Evolutionary conservation across 202 grass and related monocot genomes (phyloP), one percentile per base, ranked within the genome.

Genomic region (Zoysia matrella): DNA sequence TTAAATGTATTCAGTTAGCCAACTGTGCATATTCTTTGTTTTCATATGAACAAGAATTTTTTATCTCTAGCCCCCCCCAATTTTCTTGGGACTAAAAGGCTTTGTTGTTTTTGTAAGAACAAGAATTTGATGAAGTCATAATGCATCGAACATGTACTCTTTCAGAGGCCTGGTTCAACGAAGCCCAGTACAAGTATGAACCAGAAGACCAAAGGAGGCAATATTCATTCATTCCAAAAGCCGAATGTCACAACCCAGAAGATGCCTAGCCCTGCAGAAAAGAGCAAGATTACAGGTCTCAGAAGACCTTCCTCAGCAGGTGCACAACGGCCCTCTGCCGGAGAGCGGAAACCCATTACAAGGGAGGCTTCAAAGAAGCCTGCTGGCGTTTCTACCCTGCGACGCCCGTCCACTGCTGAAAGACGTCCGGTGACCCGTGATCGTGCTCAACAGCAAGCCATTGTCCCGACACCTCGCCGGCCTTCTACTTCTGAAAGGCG

Each of bases 221-320:
- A 11, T 47, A 66, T 75, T 50, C 48, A 8, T 9, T 65, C 80
- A 80, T 60, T 77, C 43, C 74, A 77, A 73, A 82, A 82, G 66
- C 5, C 71, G 43, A 92, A 72, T 73, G 63, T 58, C 57, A 15
- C 82, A 78, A 11, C 15, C 65, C 71, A 80, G 11, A 87, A 91
- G 65, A 78, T 22, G 13, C 13, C 69, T 76, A 76, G 55, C 30
- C 71, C 56, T 43, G 15, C 82, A 64, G 77, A 67, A 54, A 69
- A 48, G 61, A 86, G 65, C 62, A 87, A 67, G 22, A n/a, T 54
- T 74, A 71, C 81, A 83, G 56, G 45, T 83, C 60, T 75, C 69
- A 83, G 80, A 84, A 89, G 85, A 82, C 80, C 87, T 76, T 90
- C 58, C 49, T 94, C 88, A 60, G 87, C 85, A 73, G 57, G 54